A percentile compares a stretch with the other conserved stretches of the same genome.
phyloP scores from a whole-genome alignment of 2,329 filamentous ascomycete species.

The Pyrenophora seminiperda region DNA sequence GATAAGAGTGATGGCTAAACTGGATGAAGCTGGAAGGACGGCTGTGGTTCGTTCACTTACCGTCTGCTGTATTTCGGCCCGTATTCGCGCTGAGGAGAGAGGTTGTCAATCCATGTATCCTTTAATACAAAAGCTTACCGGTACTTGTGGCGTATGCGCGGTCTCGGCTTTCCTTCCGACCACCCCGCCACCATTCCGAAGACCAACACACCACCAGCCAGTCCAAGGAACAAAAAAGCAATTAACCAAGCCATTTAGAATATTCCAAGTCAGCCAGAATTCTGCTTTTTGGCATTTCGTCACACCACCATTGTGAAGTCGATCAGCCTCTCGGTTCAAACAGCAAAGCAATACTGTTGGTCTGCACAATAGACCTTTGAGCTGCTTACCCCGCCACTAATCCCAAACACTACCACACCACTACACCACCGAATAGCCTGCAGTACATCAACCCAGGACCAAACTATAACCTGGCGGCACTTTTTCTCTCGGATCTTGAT shows the following conservation, averaged over 20 bases:
- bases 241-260: neutral
- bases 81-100: neutral
- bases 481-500: neutral
- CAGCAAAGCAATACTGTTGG: constrained; percentile 9
- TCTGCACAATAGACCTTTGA: neutral
- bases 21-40: too few species aligned
- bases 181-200: constrained; percentile 2
- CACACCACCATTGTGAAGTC: neutral
- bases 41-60: neutral
- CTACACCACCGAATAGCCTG: neutral
- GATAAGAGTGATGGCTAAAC: too few species aligned
- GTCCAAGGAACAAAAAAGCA: neutral
- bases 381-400: neutral
- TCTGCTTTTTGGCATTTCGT: constrained; percentile 1
- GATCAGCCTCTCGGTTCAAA: constrained; percentile 1
- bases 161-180: neutral
- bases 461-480: neutral
- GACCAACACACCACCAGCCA: neutral
- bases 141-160: neutral
- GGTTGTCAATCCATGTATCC: too few species aligned
- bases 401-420: neutral
- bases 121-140: too few species aligned
- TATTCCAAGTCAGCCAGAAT: neutral
- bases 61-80: neutral
- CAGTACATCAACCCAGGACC: too few species aligned